These are phyloP conservation scores for Globisporangium middletonii DNA, from an alignment of 352 stramenopile species.

Conservation along the genomic window DNA sequence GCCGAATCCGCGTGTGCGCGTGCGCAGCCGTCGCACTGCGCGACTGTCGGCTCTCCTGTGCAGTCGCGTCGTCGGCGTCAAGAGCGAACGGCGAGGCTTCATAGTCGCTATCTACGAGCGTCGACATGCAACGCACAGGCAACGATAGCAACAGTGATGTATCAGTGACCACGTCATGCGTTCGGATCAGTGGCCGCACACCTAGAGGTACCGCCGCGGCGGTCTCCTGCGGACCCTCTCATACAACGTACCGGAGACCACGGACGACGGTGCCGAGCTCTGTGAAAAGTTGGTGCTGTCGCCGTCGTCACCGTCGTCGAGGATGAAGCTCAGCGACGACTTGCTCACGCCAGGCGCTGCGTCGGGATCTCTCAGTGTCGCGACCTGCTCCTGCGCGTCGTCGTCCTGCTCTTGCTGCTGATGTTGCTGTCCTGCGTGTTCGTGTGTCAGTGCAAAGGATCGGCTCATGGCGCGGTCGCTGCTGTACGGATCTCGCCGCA, in stretches of 20 bases:
- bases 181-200: slow-evolving; percentile 9
- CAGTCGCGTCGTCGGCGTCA: slow-evolving; percentile 4
- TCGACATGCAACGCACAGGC: slow-evolving; percentile 3
- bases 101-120: slow-evolving; percentile 12
- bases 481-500: not conserved
- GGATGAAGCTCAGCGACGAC: slow-evolving; percentile 70
- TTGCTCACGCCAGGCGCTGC: slow-evolving; percentile 26
- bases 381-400: too few relatives aligned
- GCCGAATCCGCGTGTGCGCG: not conserved
- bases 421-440: not conserved
- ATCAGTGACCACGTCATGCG: not conserved
- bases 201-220: not conserved
- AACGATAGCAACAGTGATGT: not conserved
- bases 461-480: not conserved
- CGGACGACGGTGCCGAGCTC: slow-evolving; percentile 15
- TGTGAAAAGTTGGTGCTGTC: slow-evolving; percentile 7
- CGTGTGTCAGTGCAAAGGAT: not conserved
- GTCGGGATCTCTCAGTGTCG: too few relatives aligned
- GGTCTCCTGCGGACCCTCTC: not conserved
- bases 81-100: slow-evolving; percentile 8
- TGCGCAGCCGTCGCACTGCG: not conserved
- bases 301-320: slow-evolving; percentile 33
- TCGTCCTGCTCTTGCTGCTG: slow-evolving; percentile 10
- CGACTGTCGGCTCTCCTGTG: not conserved
- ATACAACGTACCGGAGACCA: slow-evolving; percentile 14